phyloP scores from a whole-genome alignment of 179 eudicot genomes.

The Sideroxylon spinosum region DNA sequence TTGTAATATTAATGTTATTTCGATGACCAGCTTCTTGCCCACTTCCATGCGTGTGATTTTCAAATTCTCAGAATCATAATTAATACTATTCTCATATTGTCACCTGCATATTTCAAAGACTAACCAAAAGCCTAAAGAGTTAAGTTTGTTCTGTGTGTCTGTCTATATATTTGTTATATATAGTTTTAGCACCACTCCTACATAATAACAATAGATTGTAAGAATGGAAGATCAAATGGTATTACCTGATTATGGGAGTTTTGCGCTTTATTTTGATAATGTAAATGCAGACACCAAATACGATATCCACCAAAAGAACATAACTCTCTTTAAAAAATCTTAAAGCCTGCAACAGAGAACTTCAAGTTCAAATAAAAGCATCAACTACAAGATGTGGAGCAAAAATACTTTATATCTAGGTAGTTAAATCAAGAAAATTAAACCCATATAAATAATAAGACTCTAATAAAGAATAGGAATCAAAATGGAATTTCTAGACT shows the following conservation, averaged over 20 bases:
- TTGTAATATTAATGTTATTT: no score
- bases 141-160: background rate
- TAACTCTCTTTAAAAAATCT: slow-evolving; percentile 40
- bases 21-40: background rate
- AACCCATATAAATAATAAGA: background rate
- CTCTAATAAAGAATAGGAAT: background rate
- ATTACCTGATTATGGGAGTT: slow-evolving; percentile 46
- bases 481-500: background rate
- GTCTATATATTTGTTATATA: no score
- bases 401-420: background rate
- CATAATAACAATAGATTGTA: background rate
- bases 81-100: background rate
- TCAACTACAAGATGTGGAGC: background rate
- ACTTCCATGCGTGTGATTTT: background rate
- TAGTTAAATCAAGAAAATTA: background rate
- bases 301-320: slow-evolving; percentile 38
- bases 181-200: background rate
- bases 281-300: slow-evolving; percentile 46
- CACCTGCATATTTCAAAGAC: background rate
- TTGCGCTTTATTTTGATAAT: slow-evolving; percentile 37
- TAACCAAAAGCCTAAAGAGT: background rate
- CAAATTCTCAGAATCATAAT: background rate
- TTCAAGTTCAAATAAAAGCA: background rate
- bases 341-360: slow-evolving; percentile 35
- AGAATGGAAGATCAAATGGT: background rate